phyloP scores from a whole-genome alignment of 192 early-diverging fungal species.

The Fimicolochytrium jonesii region DNA sequence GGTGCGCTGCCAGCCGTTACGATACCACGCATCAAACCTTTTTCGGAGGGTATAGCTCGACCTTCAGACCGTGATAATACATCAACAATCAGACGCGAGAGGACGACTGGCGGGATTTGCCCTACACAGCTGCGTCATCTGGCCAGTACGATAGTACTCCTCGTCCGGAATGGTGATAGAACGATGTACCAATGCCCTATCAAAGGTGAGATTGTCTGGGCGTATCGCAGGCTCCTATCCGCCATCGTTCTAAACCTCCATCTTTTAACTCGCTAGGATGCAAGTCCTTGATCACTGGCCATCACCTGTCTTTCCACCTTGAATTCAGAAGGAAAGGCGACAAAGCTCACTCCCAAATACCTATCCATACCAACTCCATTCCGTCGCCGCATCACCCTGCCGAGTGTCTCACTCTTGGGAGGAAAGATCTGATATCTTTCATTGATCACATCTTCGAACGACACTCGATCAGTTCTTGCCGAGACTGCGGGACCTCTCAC shows the following conservation, averaged over 20 bases:
- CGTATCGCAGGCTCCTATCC: no score
- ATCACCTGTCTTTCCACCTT: constrained; percentile 9
- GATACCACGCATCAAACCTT: no score
- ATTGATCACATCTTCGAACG: constrained; percentile 10
- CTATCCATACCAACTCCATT: not conserved
- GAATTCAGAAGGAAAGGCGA: not conserved
- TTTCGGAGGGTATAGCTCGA: no score
- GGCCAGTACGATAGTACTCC: not conserved
- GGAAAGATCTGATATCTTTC: constrained; percentile 3
- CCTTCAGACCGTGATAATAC: no score
- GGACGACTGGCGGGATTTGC: not conserved
- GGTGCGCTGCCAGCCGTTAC: no score
- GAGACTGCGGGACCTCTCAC: constrained; percentile 4
- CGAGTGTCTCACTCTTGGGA: not conserved
- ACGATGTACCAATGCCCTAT: constrained; percentile 21
- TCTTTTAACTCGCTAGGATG: constrained; percentile 6
- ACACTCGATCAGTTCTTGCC: constrained; percentile 3
- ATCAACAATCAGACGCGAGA: no score
- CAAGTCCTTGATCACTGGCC: not conserved
- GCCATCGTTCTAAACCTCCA: no score
- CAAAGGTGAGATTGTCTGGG: not conserved
- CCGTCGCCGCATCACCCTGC: not conserved
- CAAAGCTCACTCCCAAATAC: no score
- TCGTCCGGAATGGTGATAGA: constrained; percentile 15
- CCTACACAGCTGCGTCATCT: constrained; percentile 9